phyloP scores from a whole-genome alignment of 2,329 filamentous ascomycete genomes.

The Proliferodiscus dingleyae region DNA sequence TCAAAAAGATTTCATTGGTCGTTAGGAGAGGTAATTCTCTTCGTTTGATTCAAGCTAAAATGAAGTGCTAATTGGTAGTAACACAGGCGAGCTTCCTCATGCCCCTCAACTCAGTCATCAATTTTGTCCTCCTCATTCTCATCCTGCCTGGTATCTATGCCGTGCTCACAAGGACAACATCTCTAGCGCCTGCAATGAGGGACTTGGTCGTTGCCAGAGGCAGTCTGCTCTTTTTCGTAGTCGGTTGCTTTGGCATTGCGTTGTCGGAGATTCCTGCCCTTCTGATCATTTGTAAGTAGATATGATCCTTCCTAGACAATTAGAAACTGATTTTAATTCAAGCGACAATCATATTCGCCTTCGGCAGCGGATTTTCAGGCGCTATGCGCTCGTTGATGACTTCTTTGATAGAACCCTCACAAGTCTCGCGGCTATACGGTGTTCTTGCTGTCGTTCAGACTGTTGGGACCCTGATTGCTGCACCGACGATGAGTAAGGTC shows the following conservation, averaged over 20 bases:
- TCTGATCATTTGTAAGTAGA: constrained; percentile 9
- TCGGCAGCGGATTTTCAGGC: constrained; percentile 41
- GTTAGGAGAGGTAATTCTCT: constrained; percentile 36
- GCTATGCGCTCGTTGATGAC: constrained; percentile 48
- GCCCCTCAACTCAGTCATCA: constrained; percentile 10
- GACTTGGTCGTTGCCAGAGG: constrained; percentile 27
- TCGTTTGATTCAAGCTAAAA: neutral
- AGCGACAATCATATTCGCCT: constrained; percentile 41
- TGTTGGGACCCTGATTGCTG: constrained; percentile 41
- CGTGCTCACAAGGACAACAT: constrained; percentile 3
- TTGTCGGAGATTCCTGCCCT: constrained; percentile 4
- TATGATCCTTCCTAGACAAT: neutral
- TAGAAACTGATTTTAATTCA: neutral
- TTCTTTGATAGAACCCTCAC: constrained; percentile 47
- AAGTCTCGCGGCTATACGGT: constrained; percentile 50
- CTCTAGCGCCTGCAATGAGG: constrained; percentile 5
- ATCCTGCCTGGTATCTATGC: constrained; percentile 13
- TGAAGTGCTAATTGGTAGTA: too few species aligned
- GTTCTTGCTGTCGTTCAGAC: constrained; percentile 47
- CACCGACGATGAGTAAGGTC: constrained; percentile 43
- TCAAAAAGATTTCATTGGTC: constrained; percentile 39
- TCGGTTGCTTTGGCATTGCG: constrained; percentile 10
- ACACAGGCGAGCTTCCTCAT: constrained; percentile 16
- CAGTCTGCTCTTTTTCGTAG: constrained; percentile 16
- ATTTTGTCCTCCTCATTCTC: constrained; percentile 14